These are phyloP conservation scores for Pestalotiopsis sp. DNA, from an alignment of 2,329 filamentous ascomycete genomes.

Conservation along the genomic window DNA sequence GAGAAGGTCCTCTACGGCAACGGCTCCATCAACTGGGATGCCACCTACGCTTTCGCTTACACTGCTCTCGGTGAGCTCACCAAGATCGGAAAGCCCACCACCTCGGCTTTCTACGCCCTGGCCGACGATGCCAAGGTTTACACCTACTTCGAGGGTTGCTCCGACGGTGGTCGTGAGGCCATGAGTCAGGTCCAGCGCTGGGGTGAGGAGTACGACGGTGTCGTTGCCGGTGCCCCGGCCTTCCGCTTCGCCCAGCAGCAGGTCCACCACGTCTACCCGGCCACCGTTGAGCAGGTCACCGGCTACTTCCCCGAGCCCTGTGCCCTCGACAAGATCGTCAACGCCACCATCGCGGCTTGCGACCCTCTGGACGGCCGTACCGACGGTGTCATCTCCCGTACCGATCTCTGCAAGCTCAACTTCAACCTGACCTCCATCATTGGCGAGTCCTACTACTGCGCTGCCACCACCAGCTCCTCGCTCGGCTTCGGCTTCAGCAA, in stretches of 20 bases:
- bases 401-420: conserved; percentile 35
- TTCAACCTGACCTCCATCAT: conserved; percentile 34
- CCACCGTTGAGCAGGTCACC: conserved; percentile 38
- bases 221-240: conserved; percentile 46
- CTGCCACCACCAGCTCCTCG: conserved; percentile 23
- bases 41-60: conserved; percentile 52
- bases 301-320: conserved; percentile 45
- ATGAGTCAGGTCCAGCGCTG: conserved; percentile 41
- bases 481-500: conserved; percentile 27
- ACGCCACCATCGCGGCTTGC: conserved; percentile 54
- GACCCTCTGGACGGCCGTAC: conserved; percentile 55
- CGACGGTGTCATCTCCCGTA: conserved; percentile 51
- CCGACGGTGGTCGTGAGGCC: conserved; percentile 34
- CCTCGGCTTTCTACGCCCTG: conserved; percentile 38
- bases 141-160: conserved; percentile 54
- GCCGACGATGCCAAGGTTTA: conserved; percentile 34
- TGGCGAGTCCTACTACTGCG: conserved; percentile 35
- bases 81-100: conserved; percentile 44
- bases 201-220: conserved; percentile 44
- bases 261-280: conserved; percentile 40
- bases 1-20: conserved; percentile 45
- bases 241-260: conserved; percentile 46
- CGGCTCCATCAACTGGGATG: conserved; percentile 52
- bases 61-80: conserved; percentile 54
- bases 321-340: conserved; percentile 52